Base-by-base conservation (phyloP, 2,329 filamentous ascomycete genomes). In the Hymenoscyphus scutula region DNA sequence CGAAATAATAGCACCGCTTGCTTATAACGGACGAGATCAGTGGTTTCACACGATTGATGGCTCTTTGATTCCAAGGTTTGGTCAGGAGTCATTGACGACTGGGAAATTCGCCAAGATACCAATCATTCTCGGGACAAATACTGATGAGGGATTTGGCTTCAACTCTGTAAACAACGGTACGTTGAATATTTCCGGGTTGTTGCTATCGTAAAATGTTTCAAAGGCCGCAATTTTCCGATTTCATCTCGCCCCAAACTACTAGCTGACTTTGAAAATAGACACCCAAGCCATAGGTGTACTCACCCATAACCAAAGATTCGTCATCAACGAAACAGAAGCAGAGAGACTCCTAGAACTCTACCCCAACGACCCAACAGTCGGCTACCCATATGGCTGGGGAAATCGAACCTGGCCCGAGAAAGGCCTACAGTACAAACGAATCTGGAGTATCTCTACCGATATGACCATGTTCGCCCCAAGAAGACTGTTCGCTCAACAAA, bases 41-140 rank as follows among this genome's bases (percentile, higher is more conserved):
- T 51, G 45, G 45, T 51, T 51, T 13, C 45, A 51, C 25, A 51
- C 45, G 11, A 51, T 51, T 51, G 45, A 51, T 51, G 45, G 45
- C 10, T 51, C 45, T 25, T 25, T 51, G 19, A 51, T 51, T 10
- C 45, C 45, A 51, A 51, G 45, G 5, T 51, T 51, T 13, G 23
- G 8, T 13, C 45, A 51, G 45, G 23, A 51, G 11, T 51, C 45
- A 25, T 15, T 51, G 45, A 7, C 10, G 4, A 51, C 45, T 51
- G 45, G 45, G 25, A 51, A 51, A 25, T 51, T 51, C 4, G 45
- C 45, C 1, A 51, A 51, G 45, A 51, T 51, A 11, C 45, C 45
- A 15, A 51, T 51, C 11, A 23, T 51, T 51, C 45, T 51, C 23
- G 45, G 45, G 4, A 51, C 45, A 7, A 51, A 51, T 25, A 51